Percentiles rank a stretch among this genome's conserved stretches.
These are phyloP conservation scores for Candida oleophila DNA, from an alignment of 805 yeast genomes.

Conservation along the genomic window DNA sequence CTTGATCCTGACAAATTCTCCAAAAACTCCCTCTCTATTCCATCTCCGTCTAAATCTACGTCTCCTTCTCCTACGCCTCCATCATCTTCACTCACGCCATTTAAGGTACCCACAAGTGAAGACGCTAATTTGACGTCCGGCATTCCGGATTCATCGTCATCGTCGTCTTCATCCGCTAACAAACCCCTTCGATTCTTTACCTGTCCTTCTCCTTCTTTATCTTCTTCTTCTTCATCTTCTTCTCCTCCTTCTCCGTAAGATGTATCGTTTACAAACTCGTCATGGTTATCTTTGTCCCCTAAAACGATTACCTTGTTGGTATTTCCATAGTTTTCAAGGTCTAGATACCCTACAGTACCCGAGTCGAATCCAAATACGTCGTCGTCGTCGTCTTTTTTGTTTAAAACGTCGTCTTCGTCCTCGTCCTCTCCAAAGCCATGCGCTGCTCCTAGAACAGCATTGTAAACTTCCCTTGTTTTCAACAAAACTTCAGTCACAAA, in stretches of 20 bases:
- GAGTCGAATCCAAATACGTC: slow-evolving; percentile 26
- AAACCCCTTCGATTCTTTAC: slow-evolving; percentile 12
- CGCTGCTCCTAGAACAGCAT: slow-evolving; percentile 53
- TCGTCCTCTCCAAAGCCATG: slow-evolving; percentile 31
- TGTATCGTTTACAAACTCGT: slow-evolving; percentile 25
- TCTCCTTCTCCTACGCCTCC: slow-evolving; percentile 1
- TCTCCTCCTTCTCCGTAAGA: slow-evolving; percentile 5
- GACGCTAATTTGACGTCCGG: slow-evolving; percentile 17
- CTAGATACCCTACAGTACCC: slow-evolving; percentile 39
- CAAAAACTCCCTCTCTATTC: slow-evolving; percentile 30
- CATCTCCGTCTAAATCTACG: slow-evolving; percentile 19
- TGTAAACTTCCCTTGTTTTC: slow-evolving; percentile 55
- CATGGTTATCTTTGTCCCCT: slow-evolving; percentile 37
- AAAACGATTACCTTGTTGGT: slow-evolving; percentile 27
- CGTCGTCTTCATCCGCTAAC: slow-evolving; percentile 24
- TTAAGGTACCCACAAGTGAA: background rate
- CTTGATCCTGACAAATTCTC: slow-evolving; percentile 45
- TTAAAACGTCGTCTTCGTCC: slow-evolving; percentile 17
- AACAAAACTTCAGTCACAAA: slow-evolving; percentile 49
- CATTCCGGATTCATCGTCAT: slow-evolving; percentile 16
- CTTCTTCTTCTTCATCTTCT: slow-evolving; percentile 10
- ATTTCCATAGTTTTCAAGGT: slow-evolving; percentile 33
- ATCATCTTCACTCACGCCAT: slow-evolving; percentile 22
- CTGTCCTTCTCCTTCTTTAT: slow-evolving; percentile 6
- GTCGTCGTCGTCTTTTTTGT: slow-evolving; percentile 1